Conservation (phyloP, 805 yeast genomes). For the Sugiyamaella floridensis region DNA sequence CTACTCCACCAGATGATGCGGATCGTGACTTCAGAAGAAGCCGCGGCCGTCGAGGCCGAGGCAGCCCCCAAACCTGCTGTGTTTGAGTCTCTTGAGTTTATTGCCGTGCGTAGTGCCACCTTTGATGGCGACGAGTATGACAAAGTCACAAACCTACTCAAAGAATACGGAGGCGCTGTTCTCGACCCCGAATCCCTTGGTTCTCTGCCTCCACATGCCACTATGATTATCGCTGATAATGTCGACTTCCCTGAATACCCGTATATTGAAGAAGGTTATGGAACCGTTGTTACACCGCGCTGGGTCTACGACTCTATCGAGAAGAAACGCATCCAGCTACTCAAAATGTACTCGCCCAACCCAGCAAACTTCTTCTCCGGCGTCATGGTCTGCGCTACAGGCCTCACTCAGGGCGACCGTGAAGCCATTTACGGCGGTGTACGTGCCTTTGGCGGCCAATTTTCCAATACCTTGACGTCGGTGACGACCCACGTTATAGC, state of each 20-base stretch:
- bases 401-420: slow-evolving; percentile 49
- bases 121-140: background rate
- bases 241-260: slow-evolving; percentile 47
- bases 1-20: background rate
- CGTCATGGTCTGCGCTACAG: slow-evolving; percentile 54
- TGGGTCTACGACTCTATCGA: slow-evolving; percentile 52
- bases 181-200: background rate
- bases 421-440: slow-evolving; percentile 66
- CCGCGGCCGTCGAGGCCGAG: background rate
- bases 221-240: slow-evolving; percentile 42
- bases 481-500: slow-evolving; percentile 78
- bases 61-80: background rate
- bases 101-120: background rate
- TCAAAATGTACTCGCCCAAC: slow-evolving; percentile 64
- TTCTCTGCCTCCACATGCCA: background rate
- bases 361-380: slow-evolving; percentile 57
- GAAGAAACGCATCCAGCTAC: slow-evolving; percentile 39
- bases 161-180: background rate
- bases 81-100: background rate
- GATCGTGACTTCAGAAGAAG: background rate
- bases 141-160: background rate
- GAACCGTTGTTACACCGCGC: slow-evolving; percentile 55
- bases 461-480: slow-evolving; percentile 52
- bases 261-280: slow-evolving; percentile 44
- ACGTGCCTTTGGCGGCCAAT: slow-evolving; percentile 71